A percentile compares a stretch with the other conserved stretches of the same genome.
Evolutionary conservation across 2,329 filamentous ascomycete species (phyloP).

Genomic region (Fusarium irregulare): DNA sequence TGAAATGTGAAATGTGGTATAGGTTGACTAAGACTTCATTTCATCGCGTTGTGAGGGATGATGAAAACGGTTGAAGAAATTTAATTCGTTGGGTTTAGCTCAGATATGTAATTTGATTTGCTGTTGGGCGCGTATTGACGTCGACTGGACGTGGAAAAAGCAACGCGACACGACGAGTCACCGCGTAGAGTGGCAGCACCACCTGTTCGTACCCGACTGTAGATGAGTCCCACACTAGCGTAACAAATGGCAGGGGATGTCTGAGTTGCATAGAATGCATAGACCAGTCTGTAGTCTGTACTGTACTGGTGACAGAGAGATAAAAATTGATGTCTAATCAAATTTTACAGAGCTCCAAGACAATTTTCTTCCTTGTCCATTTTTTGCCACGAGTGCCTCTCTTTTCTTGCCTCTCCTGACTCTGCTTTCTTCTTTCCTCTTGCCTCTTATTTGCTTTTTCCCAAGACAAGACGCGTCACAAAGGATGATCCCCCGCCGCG

Average conservation of each 20-base stretch:
- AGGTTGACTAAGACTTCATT: neutral
- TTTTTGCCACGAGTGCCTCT: neutral
- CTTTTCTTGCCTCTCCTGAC: neutral
- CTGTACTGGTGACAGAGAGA: neutral
- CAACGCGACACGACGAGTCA: neutral
- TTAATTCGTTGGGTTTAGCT: neutral
- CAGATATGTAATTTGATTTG: neutral
- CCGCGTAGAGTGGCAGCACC: neutral
- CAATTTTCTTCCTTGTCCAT: neutral
- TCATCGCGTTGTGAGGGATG: neutral
- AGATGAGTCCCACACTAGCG: neutral
- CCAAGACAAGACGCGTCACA: neutral
- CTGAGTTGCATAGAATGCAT: neutral
- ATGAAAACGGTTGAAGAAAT: neutral
- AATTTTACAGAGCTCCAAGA: neutral
- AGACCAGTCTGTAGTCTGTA: neutral
- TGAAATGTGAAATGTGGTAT: neutral
- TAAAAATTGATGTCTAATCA: neutral
- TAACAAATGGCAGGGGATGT: neutral
- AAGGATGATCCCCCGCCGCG: neutral
- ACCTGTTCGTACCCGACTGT: neutral
- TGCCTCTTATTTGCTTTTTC: neutral
- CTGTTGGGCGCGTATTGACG: neutral
- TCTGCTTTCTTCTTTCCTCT: neutral
- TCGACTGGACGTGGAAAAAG: neutral